A percentile compares a stretch with the other conserved stretches of the same genome.
phyloP scores from a whole-genome alignment of 1,284 basidiomycete species.

The Ganoderma boninense region DNA sequence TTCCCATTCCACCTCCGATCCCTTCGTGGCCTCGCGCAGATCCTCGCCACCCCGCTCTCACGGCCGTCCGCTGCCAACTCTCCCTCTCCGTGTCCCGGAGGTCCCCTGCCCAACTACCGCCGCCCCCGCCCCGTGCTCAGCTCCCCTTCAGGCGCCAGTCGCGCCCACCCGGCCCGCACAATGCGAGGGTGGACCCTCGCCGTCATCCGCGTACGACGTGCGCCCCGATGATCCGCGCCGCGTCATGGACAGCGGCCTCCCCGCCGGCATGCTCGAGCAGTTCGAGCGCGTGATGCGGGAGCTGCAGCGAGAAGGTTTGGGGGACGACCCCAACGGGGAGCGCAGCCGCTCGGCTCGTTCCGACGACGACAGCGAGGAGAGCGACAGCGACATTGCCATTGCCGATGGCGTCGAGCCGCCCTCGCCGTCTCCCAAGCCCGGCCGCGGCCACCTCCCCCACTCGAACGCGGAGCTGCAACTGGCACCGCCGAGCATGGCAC shows the following conservation, averaged over 20 bases:
- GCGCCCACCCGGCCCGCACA: constrained; percentile 19
- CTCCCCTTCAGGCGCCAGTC: background rate
- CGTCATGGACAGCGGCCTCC: constrained; percentile 23
- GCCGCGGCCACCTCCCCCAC: background rate
- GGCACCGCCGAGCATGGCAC: background rate
- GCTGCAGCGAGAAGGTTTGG: constrained; percentile 32
- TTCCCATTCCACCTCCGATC: constrained; percentile 3
- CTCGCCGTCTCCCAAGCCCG: background rate
- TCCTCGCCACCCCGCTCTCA: constrained; percentile 17
- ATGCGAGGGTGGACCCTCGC: constrained; percentile 16
- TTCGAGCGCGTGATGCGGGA: constrained; percentile 29
- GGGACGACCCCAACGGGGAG: background rate
- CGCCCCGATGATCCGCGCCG: constrained; percentile 24
- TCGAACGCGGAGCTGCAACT: no score
- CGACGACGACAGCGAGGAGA: background rate
- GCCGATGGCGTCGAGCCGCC: background rate
- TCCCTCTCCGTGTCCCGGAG: constrained; percentile 16
- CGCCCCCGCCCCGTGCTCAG: background rate
- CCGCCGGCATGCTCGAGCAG: constrained; percentile 30
- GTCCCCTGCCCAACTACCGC: constrained; percentile 18
- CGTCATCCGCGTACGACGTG: constrained; percentile 15
- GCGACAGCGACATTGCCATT: background rate
- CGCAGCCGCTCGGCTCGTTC: background rate
- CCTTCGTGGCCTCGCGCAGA: constrained; percentile 25
- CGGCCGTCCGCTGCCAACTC: constrained; percentile 9